phyloP scores from a whole-genome alignment of 768 basidiomycete species.

The Lyophyllum decastes region DNA sequence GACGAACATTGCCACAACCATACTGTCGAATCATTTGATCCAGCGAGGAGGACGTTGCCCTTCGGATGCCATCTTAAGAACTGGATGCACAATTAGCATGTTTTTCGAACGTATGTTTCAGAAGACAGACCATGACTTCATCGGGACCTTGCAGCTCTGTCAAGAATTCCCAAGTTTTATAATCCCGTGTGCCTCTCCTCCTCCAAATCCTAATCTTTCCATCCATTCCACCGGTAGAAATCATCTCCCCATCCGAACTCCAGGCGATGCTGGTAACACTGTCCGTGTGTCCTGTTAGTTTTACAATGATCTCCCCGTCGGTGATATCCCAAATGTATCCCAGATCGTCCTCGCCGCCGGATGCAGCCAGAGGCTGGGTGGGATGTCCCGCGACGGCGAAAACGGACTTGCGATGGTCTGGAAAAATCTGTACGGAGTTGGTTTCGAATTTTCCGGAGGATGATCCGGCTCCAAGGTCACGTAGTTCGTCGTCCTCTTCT shows the following conservation, averaged over 20 bases:
- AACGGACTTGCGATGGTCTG: slow-evolving; percentile 72
- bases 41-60: slow-evolving; percentile 84
- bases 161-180: slow-evolving; percentile 90
- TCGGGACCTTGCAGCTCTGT: slow-evolving; percentile 92
- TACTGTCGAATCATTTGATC: slow-evolving; percentile 89
- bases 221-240: slow-evolving; percentile 98
- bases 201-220: slow-evolving; percentile 92
- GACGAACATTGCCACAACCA: slow-evolving; percentile 97
- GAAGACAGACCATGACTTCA: slow-evolving; percentile 81
- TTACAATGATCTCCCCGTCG: slow-evolving; percentile 77
- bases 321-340: slow-evolving; percentile 93
- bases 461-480: slow-evolving; percentile 42
- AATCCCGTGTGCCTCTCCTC: slow-evolving; percentile 73
- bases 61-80: slow-evolving; percentile 97
- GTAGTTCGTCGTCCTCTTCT: slow-evolving; percentile 52
- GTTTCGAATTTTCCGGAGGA: slow-evolving; percentile 45
- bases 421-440: slow-evolving; percentile 72
- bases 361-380: slow-evolving; percentile 75
- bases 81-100: slow-evolving; percentile 40
- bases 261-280: slow-evolving; percentile 81
- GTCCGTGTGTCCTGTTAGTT: slow-evolving; percentile 91
- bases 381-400: slow-evolving; percentile 88
- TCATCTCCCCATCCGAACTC: slow-evolving; percentile 88
- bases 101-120: neutral
- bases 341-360: slow-evolving; percentile 94